These are phyloP conservation scores for Starmerella floricola DNA, from an alignment of 805 yeast species.

Conservation along the genomic window DNA sequence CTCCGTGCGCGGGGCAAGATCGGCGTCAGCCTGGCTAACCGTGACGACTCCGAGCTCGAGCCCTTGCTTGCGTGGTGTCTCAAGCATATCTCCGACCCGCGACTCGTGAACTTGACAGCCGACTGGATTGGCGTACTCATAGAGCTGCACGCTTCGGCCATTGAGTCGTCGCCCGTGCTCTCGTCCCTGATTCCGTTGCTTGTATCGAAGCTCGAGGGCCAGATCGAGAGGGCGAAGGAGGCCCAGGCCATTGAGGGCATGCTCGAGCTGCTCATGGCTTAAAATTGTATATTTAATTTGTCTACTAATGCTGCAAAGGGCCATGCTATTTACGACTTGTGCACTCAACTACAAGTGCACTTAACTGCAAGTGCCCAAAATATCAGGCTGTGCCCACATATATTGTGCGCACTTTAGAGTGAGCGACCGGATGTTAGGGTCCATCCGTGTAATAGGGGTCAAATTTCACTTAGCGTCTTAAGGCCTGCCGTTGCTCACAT, in stretches of 20 bases:
- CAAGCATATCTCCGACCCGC: constrained; percentile 63
- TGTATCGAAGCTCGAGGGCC: constrained; percentile 44
- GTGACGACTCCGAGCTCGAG: constrained; percentile 77
- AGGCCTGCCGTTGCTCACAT: too few relatives aligned
- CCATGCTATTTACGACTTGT: not conserved
- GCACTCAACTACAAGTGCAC: too few relatives aligned
- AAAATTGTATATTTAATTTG: constrained; percentile 3
- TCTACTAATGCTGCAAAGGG: not conserved
- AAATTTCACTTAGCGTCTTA: too few relatives aligned
- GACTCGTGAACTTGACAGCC: constrained; percentile 50
- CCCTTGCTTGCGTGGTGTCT: constrained; percentile 79
- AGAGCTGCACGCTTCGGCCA: constrained; percentile 62
- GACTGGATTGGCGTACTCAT: constrained; percentile 57
- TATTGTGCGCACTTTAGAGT: too few relatives aligned
- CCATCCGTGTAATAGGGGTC: too few relatives aligned
- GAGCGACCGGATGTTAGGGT: too few relatives aligned
- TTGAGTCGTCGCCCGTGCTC: constrained; percentile 64
- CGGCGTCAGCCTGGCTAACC: constrained; percentile 60
- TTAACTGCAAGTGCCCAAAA: too few relatives aligned
- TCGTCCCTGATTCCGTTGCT: constrained; percentile 58
- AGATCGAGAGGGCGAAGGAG: constrained; percentile 69
- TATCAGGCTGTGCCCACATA: too few relatives aligned
- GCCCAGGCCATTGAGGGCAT: constrained; percentile 87
- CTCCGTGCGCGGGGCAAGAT: constrained; percentile 81
- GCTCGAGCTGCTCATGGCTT: constrained; percentile 64